These are phyloP conservation scores for Anthracocystis setariae DNA, from an alignment of 1,284 basidiomycete species.

Conservation along the genomic window DNA sequence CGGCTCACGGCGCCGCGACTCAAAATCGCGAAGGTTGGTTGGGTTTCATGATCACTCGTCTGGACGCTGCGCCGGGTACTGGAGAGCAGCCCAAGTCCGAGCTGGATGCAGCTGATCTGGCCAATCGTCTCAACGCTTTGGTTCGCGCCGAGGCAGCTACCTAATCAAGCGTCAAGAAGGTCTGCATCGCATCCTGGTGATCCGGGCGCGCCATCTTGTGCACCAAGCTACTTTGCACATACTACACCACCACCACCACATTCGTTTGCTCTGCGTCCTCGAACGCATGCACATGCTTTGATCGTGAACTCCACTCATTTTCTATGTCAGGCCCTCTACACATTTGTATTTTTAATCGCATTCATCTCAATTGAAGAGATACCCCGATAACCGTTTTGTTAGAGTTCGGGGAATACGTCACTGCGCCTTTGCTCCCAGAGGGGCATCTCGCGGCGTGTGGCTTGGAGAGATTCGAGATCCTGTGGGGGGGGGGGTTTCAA, in stretches of 20 bases:
- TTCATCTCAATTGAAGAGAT: conserved; percentile 3
- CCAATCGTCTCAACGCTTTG: conserved; percentile 19
- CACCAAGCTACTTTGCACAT: no score
- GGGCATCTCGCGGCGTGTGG: conserved; percentile 62
- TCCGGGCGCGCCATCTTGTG: background rate
- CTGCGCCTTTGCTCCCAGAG: conserved; percentile 60
- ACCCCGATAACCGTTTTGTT: background rate
- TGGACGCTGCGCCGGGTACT: conserved; percentile 7
- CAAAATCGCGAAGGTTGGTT: conserved; percentile 30
- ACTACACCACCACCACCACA: background rate
- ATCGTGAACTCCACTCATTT: background rate
- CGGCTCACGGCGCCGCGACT: background rate
- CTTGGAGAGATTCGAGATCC: conserved; percentile 54
- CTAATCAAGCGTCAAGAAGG: background rate
- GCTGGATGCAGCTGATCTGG: conserved; percentile 31
- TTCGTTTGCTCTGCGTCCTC: background rate
- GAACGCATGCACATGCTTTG: background rate
- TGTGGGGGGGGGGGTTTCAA: no score
- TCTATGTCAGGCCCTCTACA: background rate
- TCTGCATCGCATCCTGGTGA: conserved; percentile 12
- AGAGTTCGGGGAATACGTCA: conserved; percentile 59
- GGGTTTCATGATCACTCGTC: conserved; percentile 38
- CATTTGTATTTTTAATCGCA: conserved; percentile 27
- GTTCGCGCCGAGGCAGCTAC: conserved; percentile 5
- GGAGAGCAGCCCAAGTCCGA: conserved; percentile 21